Evolutionary conservation across 352 stramenopile species (phyloP).

Genomic region (Thalassiosira oceanica): DNA sequence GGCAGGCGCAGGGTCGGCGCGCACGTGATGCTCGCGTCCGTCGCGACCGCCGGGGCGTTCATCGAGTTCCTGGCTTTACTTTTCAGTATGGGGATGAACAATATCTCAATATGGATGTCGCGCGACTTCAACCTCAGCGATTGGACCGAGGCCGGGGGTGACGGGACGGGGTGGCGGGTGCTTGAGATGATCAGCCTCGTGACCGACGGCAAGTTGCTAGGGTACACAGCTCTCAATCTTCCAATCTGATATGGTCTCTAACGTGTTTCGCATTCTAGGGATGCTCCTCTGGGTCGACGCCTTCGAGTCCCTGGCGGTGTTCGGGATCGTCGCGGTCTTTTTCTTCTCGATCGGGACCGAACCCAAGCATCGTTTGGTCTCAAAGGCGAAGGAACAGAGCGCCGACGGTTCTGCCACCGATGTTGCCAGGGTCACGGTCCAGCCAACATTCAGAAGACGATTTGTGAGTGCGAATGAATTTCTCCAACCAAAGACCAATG

Average conservation of each 20-base stretch:
- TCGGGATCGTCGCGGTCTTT: slow-evolving; percentile 57
- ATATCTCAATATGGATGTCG: slow-evolving; percentile 51
- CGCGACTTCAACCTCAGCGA: slow-evolving; percentile 67
- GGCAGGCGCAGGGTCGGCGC: slow-evolving; percentile 43
- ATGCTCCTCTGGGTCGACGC: slow-evolving; percentile 67
- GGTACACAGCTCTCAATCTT: too few species aligned
- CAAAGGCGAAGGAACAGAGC: too few species aligned
- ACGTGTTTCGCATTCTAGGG: slow-evolving; percentile 10
- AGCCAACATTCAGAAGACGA: slow-evolving; percentile 49
- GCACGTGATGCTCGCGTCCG: slow-evolving; percentile 49
- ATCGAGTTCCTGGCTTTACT: slow-evolving; percentile 64
- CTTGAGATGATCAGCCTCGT: slow-evolving; percentile 69
- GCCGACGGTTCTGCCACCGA: background rate
- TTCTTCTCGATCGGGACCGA: slow-evolving; percentile 51
- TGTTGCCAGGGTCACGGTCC: slow-evolving; percentile 9
- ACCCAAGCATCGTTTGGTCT: too few species aligned
- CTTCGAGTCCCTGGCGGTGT: slow-evolving; percentile 65
- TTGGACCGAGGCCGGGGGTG: slow-evolving; percentile 44
- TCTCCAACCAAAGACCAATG: too few species aligned
- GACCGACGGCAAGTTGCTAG: too few species aligned
- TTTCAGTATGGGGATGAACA: slow-evolving; percentile 51
- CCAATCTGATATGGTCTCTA: too few species aligned
- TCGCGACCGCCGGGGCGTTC: slow-evolving; percentile 6
- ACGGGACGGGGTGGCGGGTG: slow-evolving; percentile 62
- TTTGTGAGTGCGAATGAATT: too few species aligned